Evolutionary conservation across 768 basidiomycete genomes (phyloP).

Genomic region (Boletus reticuloceps): DNA sequence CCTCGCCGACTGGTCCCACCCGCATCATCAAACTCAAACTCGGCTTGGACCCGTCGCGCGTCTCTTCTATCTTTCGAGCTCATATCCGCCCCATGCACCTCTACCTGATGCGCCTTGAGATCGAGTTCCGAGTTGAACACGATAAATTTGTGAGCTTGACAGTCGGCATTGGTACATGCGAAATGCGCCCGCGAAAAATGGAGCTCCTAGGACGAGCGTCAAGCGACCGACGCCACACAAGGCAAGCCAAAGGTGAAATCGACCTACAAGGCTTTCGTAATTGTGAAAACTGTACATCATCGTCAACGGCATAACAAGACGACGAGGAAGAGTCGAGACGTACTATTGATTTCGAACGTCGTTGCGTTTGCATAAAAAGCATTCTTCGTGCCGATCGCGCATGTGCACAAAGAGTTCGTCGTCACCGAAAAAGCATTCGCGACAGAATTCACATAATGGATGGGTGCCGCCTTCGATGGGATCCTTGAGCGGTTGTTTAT

Average conservation of each 20-base stretch:
- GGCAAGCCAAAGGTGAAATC: background rate
- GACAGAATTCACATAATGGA: conserved; percentile 84
- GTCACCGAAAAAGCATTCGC: conserved; percentile 89
- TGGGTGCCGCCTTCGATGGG: conserved; percentile 70
- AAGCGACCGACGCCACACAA: background rate
- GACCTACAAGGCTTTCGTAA: conserved; percentile 71
- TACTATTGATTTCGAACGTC: conserved; percentile 85
- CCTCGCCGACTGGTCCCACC: conserved; percentile 44
- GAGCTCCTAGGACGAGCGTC: conserved; percentile 47
- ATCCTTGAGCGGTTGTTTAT: conserved; percentile 46
- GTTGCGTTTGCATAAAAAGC: conserved; percentile 87
- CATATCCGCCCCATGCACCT: conserved; percentile 77
- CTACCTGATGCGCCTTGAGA: conserved; percentile 87
- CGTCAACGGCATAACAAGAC: background rate
- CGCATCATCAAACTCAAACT: conserved; percentile 66
- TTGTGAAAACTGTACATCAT: conserved; percentile 60
- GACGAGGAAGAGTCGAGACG: conserved; percentile 32
- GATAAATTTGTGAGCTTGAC: conserved; percentile 88
- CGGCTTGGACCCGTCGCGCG: conserved; percentile 61
- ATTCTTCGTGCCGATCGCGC: conserved; percentile 93
- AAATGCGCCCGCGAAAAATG: conserved; percentile 77
- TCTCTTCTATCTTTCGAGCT: conserved; percentile 66
- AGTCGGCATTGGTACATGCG: conserved; percentile 71
- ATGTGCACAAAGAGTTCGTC: conserved; percentile 95
- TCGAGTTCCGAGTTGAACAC: conserved; percentile 89